Conservation (phyloP, 2,329 filamentous ascomycete species). For the Dactylellina parvicollis region DNA sequence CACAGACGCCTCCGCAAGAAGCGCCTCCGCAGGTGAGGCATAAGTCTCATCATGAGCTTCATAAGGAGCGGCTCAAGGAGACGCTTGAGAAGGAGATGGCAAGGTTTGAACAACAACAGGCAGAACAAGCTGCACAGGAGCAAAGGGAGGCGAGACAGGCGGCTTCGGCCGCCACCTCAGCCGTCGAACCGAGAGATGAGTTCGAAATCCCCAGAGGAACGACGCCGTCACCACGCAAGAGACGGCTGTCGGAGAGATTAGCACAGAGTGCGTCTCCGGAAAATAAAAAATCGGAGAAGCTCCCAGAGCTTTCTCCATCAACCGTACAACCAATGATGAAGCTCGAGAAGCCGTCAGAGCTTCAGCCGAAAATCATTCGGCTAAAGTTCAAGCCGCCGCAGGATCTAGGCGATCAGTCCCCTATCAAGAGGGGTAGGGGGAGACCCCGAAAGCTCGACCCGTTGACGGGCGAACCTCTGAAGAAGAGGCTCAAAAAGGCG, state of each 20-base stretch:
- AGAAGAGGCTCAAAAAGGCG: slow-evolving; percentile 6
- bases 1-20: slow-evolving; percentile 37
- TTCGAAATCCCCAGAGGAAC: neutral
- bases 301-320: neutral
- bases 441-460: slow-evolving; percentile 40
- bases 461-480: slow-evolving; percentile 18
- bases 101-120: slow-evolving; percentile 13
- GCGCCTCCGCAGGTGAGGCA: slow-evolving; percentile 30
- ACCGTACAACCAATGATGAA: neutral
- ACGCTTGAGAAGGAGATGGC: slow-evolving; percentile 28
- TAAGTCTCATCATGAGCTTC: slow-evolving; percentile 17
- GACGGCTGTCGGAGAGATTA: slow-evolving; percentile 5
- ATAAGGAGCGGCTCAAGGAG: slow-evolving; percentile 13
- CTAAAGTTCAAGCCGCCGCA: slow-evolving; percentile 29
- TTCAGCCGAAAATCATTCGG: slow-evolving; percentile 37
- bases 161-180: neutral
- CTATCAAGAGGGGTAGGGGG: slow-evolving; percentile 34
- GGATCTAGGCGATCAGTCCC: neutral
- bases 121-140: slow-evolving; percentile 3
- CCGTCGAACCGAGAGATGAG: neutral
- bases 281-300: slow-evolving; percentile 5
- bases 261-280: slow-evolving; percentile 24
- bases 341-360: neutral
- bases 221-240: slow-evolving; percentile 3
- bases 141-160: neutral